Evolutionary conservation across 208 protist genomes (phyloP), one percentile per base, ranked within the genome.

Genomic region (Crithidia mellificae): DNA sequence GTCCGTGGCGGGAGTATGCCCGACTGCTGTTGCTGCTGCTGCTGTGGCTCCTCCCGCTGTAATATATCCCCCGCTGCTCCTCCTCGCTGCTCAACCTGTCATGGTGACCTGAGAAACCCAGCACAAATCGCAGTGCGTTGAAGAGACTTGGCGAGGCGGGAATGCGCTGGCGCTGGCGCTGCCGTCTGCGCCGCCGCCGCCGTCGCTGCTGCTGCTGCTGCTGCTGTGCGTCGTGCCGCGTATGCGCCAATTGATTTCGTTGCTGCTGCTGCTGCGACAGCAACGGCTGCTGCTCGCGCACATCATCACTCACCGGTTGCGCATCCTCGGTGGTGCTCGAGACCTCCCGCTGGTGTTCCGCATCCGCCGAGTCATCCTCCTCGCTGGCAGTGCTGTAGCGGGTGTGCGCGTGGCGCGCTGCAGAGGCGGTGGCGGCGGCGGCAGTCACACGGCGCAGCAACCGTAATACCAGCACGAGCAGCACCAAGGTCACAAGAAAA

Each of bases 371-470:
- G 11, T 38, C 34, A 38, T 11, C 11, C 34, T 11, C 34, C 7
- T 38, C 34, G 11, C 34, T 38, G 34, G 5, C 34, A 38, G n/a
- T n/a, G n/a, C n/a, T n/a, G 34, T 38, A 17, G 17, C 41, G 41
- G 3, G 41, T n/a, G 41, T 17, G 41, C n/a, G 17, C 41, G 41
- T 15, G 41, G 14, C n/a, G 41, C 12, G 41, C 14, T 5, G 41
- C 14, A 5, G 41, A 6, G 41, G 34, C 11, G 5, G 34, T 38
- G 0, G 43, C 57, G 5, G 34, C 11, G 0, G 43, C 57, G 2
- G 57, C 57, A 5, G 57, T 17, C 4, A 55, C 59, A 38, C 59
- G 59, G 14, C 47, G 43, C 2, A 65, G 59, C 32, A 65, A 34
- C 2, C 59, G 46, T 3, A 44, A 14, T 0, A 55, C 47, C 15